phyloP scores from a whole-genome alignment of 2,329 filamentous ascomycete genomes.

The Teratosphaeriaceae sp. region DNA sequence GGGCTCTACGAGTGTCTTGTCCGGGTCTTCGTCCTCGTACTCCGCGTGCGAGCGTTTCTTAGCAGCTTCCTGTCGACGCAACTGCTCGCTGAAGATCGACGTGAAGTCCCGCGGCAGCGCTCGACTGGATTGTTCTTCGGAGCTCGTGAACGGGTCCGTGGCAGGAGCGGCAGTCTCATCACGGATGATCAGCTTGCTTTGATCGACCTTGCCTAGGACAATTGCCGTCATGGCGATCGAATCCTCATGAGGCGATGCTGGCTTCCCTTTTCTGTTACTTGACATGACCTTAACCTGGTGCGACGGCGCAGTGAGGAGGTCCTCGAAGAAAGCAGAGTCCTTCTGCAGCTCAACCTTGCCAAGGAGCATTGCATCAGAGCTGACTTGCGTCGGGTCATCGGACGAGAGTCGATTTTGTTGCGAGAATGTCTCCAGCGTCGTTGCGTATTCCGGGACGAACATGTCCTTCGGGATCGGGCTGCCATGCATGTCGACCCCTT shows the following conservation, averaged over 20 bases:
- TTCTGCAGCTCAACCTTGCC: background rate
- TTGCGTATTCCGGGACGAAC: slow-evolving; percentile 14
- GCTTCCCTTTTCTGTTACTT: slow-evolving; percentile 37
- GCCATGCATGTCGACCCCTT: slow-evolving; percentile 23
- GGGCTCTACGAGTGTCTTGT: slow-evolving; percentile 23
- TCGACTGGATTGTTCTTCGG: slow-evolving; percentile 10
- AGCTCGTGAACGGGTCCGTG: slow-evolving; percentile 15
- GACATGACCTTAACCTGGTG: slow-evolving; percentile 23
- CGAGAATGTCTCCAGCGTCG: slow-evolving; percentile 22
- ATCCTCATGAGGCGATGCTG: slow-evolving; percentile 33
- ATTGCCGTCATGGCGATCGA: slow-evolving; percentile 36
- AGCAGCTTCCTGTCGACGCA: slow-evolving; percentile 9
- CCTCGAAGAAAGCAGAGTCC: slow-evolving; percentile 1
- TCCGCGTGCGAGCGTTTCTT: slow-evolving; percentile 17
- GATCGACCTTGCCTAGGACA: slow-evolving; percentile 13
- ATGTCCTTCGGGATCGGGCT: slow-evolving; percentile 24
- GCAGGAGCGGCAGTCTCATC: slow-evolving; percentile 4
- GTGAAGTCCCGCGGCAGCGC: background rate
- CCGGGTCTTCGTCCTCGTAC: slow-evolving; percentile 8
- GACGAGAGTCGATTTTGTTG: slow-evolving; percentile 17
- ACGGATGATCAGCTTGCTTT: slow-evolving; percentile 3
- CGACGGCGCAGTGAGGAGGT: slow-evolving; percentile 2
- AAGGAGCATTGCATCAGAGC: too few species aligned
- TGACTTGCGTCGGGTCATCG: background rate
- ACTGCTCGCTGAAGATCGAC: slow-evolving; percentile 8